Evolutionary conservation across 495 filamentous ascomycete genomes (phyloP), one percentile per base, ranked within the genome.

Genomic region (Bacidia gigantensis): DNA sequence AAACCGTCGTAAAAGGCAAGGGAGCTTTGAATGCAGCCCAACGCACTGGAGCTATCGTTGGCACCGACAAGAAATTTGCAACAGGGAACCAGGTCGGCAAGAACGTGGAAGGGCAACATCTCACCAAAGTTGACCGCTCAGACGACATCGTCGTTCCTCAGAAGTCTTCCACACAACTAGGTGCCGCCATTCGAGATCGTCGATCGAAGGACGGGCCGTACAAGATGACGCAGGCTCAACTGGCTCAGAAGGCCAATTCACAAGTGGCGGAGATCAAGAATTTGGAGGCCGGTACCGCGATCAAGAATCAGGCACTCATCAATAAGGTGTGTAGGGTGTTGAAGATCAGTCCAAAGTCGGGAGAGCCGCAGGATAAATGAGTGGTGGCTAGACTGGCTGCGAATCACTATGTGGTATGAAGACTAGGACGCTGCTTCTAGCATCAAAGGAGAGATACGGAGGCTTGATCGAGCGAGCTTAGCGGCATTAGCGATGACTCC

Each of bases 131-230:
- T 65, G 92, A 97, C 77, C 92, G 92, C 60, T 79, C 81, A 67
- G 93, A 97, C 75, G 92, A 96, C 66, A 95, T 96, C 71, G 80
- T 96, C 67, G 94, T 94, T 72, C 88, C 88, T 59, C 89, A 89
- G 69, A 95, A 87, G 50, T 76, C 96, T 46, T 87, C 89, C 59
- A 65, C 70, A 55, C 72, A 78, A 48, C 87, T 97, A 55, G 89
- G 84, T 55, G 77, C 84, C 53, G 87, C 83, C 22, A 95, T 98
- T 77, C 76, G 78, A 58, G 73, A 77, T 61, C 77, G 79, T 52
- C 81, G 87, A 38, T 69, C 71, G 61, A 76, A 72, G 66, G 84
- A 80, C 62, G 81, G 80, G 53, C 72, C 71, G 51, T 73, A 72
- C 67, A 89, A 92, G 72, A 86, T 97, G 84, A 92, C 89, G 29